A percentile compares a stretch with the other conserved stretches of the same genome.
phyloP scores from a whole-genome alignment of 441 rosid genomes.

The Populus trichocarpa region DNA sequence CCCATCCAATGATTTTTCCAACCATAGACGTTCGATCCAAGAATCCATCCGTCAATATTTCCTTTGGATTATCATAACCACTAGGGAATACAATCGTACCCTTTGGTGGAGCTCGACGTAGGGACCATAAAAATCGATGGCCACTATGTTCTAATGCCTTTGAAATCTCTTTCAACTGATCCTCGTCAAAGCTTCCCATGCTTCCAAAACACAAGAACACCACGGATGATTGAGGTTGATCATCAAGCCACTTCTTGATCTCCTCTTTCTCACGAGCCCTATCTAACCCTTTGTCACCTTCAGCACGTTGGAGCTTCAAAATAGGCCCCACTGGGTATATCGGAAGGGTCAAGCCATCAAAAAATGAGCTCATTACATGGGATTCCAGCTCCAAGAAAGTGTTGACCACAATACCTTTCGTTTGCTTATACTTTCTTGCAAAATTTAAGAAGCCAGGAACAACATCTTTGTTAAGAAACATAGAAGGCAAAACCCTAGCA shows the following conservation, averaged over 20 bases:
- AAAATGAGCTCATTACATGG: background rate
- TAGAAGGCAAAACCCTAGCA: background rate
- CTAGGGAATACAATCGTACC: background rate
- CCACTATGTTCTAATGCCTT: slow-evolving; percentile 16
- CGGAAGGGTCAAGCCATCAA: background rate
- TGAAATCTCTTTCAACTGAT: slow-evolving; percentile 19
- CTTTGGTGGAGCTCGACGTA: slow-evolving; percentile 19
- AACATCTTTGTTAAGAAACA: background rate
- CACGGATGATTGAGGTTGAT: slow-evolving; percentile 39
- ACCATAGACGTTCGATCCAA: slow-evolving; percentile 23
- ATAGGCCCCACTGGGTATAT: slow-evolving; percentile 1
- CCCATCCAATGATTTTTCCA: slow-evolving; percentile 31
- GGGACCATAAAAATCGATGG: slow-evolving; percentile 28
- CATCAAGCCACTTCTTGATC: slow-evolving; percentile 40
- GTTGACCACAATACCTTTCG: background rate
- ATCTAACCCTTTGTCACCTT: slow-evolving; percentile 2
- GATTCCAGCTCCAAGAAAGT: background rate
- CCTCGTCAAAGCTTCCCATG: slow-evolving; percentile 33
- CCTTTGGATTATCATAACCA: slow-evolving; percentile 13
- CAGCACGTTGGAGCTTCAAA: background rate
- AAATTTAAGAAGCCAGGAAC: background rate
- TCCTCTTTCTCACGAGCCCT: background rate
- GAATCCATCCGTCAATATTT: slow-evolving; percentile 36
- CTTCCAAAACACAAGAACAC: slow-evolving; percentile 66
- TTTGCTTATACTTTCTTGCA: background rate